phyloP scores from a whole-genome alignment of 495 filamentous ascomycete species.

The Venustampulla echinocandica region DNA sequence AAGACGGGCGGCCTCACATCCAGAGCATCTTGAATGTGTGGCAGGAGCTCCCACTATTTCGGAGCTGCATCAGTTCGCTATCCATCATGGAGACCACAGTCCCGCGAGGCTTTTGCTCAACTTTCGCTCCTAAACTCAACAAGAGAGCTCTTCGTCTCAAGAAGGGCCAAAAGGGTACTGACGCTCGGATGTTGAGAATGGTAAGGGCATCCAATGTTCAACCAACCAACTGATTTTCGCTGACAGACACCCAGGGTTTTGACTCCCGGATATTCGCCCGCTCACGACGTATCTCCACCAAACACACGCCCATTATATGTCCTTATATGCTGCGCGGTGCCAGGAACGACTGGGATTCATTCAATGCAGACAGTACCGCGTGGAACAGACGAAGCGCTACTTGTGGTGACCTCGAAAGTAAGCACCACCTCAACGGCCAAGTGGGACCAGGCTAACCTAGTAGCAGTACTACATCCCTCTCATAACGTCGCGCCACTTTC shows the following conservation, averaged over 20 bases:
- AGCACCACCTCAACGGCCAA: not conserved
- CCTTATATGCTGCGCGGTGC: not conserved
- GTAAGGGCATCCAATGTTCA: not conserved
- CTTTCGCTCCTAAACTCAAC: not conserved
- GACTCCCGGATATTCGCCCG: not conserved
- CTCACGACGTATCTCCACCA: not conserved
- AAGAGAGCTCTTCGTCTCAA: not conserved
- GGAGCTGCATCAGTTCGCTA: not conserved
- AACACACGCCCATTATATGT: not conserved
- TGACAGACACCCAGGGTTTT: slow-evolving; percentile 3
- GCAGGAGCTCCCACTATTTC: no score
- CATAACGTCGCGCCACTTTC: not conserved
- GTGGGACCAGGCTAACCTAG: not conserved
- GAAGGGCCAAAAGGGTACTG: not conserved
- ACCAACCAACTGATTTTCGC: not conserved
- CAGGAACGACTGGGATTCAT: not conserved
- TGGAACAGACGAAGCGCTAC: not conserved
- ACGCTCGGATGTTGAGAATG: not conserved
- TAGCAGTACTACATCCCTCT: not conserved
- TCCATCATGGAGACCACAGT: not conserved
- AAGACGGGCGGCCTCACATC: no score
- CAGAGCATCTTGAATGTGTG: no score
- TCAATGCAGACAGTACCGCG: not conserved
- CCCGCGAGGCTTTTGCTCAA: not conserved
- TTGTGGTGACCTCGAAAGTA: not conserved